Evolutionary conservation across 192 early-diverging fungal genomes (phyloP).

Genomic region (Mortierella claussenii): DNA sequence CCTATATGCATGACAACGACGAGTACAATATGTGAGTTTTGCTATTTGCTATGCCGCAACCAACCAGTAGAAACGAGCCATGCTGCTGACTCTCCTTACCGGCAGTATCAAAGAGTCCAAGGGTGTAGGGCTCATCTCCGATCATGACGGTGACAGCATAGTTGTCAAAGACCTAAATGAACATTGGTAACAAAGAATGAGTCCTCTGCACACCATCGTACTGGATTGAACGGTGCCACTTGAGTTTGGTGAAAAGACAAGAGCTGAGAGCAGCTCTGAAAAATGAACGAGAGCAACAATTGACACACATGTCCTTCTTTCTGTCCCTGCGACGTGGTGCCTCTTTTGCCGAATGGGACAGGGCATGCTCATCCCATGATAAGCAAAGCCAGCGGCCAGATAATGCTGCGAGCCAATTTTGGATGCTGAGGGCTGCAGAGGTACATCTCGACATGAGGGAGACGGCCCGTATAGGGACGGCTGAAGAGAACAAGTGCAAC

Average conservation of each 20-base stretch:
- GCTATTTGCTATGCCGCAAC: too few species aligned
- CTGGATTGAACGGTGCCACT: too few species aligned
- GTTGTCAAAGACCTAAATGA: slow-evolving; percentile 90
- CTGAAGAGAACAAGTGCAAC: too few species aligned
- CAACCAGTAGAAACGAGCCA: too few species aligned
- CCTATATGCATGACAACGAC: too few species aligned
- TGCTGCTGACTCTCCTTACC: too few species aligned
- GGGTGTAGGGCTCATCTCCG: slow-evolving; percentile 94
- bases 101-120: slow-evolving; percentile 96
- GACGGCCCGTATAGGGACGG: too few species aligned
- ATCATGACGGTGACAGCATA: slow-evolving; percentile 99
- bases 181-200: too few species aligned
- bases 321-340: too few species aligned
- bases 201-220: too few species aligned
- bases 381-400: slow-evolving; percentile 10
- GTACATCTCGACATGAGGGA: neutral
- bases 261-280: slow-evolving; percentile 49
- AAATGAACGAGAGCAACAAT: slow-evolving; percentile 30
- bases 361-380: slow-evolving; percentile 2
- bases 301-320: slow-evolving; percentile 4
- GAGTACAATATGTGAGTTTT: too few species aligned
- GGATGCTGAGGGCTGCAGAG: neutral
- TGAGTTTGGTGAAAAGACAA: slow-evolving; percentile 14
- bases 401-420: neutral
- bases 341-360: too few species aligned